Conservation (phyloP, 495 filamentous ascomycete genomes). For the Annulohypoxylon maeteangense region DNA sequence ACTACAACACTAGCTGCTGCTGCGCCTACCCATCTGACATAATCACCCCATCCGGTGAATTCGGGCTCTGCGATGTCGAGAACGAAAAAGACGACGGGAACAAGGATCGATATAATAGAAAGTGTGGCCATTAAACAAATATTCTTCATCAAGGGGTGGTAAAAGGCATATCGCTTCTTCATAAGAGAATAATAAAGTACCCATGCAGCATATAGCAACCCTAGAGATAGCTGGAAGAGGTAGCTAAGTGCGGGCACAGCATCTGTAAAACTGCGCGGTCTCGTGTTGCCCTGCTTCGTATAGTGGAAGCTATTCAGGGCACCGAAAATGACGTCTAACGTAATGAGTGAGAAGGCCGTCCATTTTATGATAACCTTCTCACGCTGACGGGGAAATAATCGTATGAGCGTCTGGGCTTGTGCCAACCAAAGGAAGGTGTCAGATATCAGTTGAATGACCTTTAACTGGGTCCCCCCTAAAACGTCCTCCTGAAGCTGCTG, state of each 20-base stretch:
- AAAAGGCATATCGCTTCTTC: conserved; percentile 93
- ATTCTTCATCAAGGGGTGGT: conserved; percentile 91
- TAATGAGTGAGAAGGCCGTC: conserved; percentile 92
- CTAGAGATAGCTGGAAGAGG: conserved; percentile 88
- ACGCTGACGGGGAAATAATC: conserved; percentile 93
- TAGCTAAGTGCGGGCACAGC: conserved; percentile 94
- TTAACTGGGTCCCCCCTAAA: conserved; percentile 82
- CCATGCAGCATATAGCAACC: conserved; percentile 92
- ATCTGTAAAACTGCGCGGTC: conserved; percentile 80
- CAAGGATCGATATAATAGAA: conserved; percentile 80
- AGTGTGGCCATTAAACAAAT: conserved; percentile 86
- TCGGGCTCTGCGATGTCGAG: conserved; percentile 88
- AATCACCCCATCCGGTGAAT: conserved; percentile 95
- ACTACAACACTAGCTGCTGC: conserved; percentile 96
- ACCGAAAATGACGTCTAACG: conserved; percentile 87
- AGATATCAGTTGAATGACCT: conserved; percentile 88
- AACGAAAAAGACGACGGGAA: conserved; percentile 95
- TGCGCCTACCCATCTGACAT: conserved; percentile 96
- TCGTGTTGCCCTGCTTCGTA: conserved; percentile 63
- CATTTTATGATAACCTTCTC: conserved; percentile 99
- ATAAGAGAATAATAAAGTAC: conserved; percentile 94
- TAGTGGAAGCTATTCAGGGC: conserved; percentile 87
- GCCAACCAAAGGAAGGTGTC: conserved; percentile 97
- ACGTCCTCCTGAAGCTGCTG: conserved; percentile 76
- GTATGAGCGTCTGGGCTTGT: conserved; percentile 94